phyloP scores from a whole-genome alignment of 352 stramenopile genomes.

The Globisporangium polare region DNA sequence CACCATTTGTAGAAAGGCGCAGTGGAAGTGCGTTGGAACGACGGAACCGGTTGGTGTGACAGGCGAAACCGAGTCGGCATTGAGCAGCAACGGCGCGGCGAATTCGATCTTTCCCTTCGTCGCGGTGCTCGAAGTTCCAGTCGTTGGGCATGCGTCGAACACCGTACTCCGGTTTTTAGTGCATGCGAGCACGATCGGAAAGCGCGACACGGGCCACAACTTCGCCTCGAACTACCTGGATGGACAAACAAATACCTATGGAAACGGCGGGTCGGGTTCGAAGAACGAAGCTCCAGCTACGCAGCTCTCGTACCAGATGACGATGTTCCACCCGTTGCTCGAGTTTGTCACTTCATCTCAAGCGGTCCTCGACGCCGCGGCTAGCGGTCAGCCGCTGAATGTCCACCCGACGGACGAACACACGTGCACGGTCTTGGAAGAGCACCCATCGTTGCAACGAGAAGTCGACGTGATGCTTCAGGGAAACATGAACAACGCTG shows the following conservation, averaged over 20 bases:
- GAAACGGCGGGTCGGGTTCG: constrained; percentile 31
- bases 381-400: constrained; percentile 72
- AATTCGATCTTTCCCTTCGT: constrained; percentile 82
- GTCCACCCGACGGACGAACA: constrained; percentile 76
- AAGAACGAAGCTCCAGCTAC: constrained; percentile 31
- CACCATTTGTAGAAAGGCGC: constrained; percentile 46
- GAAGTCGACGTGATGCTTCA: constrained; percentile 69
- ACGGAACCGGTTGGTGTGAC: constrained; percentile 71
- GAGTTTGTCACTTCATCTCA: constrained; percentile 87
- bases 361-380: constrained; percentile 76
- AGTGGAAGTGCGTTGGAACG: constrained; percentile 82
- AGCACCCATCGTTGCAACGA: constrained; percentile 55
- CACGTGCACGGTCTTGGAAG: constrained; percentile 70
- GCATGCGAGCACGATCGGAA: constrained; percentile 73
- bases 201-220: constrained; percentile 39
- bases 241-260: constrained; percentile 26
- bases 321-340: constrained; percentile 80
- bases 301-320: constrained; percentile 80
- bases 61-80: constrained; percentile 58
- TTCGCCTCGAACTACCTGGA: constrained; percentile 34
- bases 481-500: constrained; percentile 71
- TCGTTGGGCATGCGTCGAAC: constrained; percentile 74
- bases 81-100: constrained; percentile 48
- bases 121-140: constrained; percentile 78
- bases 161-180: constrained; percentile 86